Conservation (phyloP, 1,139 yeast species). For the Yamadazyma pseudoaaseri region DNA sequence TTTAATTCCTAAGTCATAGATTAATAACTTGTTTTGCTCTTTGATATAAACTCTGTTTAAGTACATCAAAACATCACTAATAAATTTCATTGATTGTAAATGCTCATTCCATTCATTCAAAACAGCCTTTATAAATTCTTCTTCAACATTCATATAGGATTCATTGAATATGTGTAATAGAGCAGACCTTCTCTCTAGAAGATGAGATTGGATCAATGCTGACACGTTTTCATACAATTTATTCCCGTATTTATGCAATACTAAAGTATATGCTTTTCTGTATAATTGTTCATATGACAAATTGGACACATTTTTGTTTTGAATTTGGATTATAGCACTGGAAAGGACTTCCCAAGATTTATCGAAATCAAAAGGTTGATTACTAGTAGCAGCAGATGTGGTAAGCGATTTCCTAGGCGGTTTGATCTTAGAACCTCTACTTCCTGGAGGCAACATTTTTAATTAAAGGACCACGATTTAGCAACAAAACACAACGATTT, state of each 20-base stretch:
- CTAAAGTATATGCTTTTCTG: constrained; percentile 77
- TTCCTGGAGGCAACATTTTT: constrained; percentile 40
- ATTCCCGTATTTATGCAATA: constrained; percentile 70
- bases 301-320: constrained; percentile 68
- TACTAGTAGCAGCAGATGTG: constrained; percentile 15
- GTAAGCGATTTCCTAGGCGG: constrained; percentile 63
- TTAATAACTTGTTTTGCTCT: constrained; percentile 63
- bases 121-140: constrained; percentile 47
- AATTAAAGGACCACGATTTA: background rate
- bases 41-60: constrained; percentile 81
- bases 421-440: constrained; percentile 60
- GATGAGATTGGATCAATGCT: constrained; percentile 48
- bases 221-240: constrained; percentile 65
- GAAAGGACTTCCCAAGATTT: constrained; percentile 69
- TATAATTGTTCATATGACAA: constrained; percentile 85
- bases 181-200: constrained; percentile 31
- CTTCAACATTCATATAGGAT: constrained; percentile 12
- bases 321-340: constrained; percentile 77
- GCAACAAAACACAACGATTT: no score
- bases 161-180: constrained; percentile 18
- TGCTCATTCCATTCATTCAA: constrained; percentile 73
- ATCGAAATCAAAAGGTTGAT: constrained; percentile 54
- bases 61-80: constrained; percentile 86
- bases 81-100: constrained; percentile 69
- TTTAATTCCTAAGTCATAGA: constrained; percentile 74